Evolutionary conservation across 345 rosid genomes (phyloP).

Genomic region (Eucalyptus paniculata): DNA sequence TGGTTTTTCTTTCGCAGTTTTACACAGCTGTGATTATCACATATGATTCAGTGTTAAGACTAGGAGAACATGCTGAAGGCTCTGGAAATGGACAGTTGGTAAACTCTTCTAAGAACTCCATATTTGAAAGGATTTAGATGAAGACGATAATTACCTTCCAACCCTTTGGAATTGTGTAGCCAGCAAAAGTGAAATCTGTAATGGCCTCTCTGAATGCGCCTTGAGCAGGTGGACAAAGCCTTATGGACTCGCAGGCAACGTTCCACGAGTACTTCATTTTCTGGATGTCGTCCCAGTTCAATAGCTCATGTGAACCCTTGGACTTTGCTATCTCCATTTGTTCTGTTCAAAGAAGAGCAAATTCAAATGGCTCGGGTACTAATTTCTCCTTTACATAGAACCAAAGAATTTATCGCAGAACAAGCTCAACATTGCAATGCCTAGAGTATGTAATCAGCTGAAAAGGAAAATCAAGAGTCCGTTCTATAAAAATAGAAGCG

Average conservation of each 20-base stretch:
- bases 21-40: neutral
- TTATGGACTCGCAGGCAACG: neutral
- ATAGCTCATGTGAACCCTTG: neutral
- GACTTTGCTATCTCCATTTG: neutral
- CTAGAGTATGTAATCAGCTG: neutral
- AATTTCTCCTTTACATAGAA: neutral
- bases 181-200: neutral
- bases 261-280: neutral
- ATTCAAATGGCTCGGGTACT: neutral
- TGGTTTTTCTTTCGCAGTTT: neutral
- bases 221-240: neutral
- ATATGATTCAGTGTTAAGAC: neutral
- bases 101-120: neutral
- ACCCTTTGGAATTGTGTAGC: neutral
- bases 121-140: neutral
- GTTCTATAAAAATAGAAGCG: neutral
- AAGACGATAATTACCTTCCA: neutral
- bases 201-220: neutral
- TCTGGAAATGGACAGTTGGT: neutral
- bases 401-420: neutral
- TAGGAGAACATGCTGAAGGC: neutral
- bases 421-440: neutral
- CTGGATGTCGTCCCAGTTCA: neutral
- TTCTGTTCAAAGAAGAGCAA: neutral
- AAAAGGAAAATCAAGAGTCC: neutral